Conservation (phyloP, 768 basidiomycete species). For the Tephrocybe sp. region DNA sequence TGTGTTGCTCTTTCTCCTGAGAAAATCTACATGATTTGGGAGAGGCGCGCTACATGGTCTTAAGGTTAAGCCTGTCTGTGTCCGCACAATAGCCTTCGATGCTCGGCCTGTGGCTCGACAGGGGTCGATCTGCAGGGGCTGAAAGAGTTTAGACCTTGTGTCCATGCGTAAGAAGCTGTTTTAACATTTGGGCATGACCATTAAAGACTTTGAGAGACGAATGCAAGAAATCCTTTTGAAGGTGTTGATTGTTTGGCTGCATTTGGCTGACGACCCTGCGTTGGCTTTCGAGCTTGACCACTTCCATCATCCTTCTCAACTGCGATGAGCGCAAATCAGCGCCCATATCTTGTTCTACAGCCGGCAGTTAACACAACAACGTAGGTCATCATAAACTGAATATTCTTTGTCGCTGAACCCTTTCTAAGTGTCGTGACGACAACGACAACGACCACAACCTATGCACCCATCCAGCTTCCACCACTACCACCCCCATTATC, state of each 20-base stretch:
- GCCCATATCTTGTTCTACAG: constrained; percentile 69
- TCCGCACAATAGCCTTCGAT: too few relatives aligned
- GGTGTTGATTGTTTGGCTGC: constrained; percentile 12
- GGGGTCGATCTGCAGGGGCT: too few relatives aligned
- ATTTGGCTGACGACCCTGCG: constrained; percentile 8
- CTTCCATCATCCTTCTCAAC: constrained; percentile 22
- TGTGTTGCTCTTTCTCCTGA: too few relatives aligned
- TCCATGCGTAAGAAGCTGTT: too few relatives aligned
- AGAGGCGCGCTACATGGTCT: too few relatives aligned
- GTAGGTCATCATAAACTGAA: constrained; percentile 38
- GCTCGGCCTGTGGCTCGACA: too few relatives aligned
- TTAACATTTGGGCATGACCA: too few relatives aligned
- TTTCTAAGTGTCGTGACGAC: constrained; percentile 75
- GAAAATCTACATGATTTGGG: too few relatives aligned
- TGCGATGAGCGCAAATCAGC: constrained; percentile 60
- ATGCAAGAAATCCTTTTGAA: too few relatives aligned
- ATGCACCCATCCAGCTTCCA: constrained; percentile 84
- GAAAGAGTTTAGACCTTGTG: too few relatives aligned
- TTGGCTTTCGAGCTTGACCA: constrained; percentile 12
- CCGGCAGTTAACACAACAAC: constrained; percentile 85
- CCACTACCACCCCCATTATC: constrained; percentile 65
- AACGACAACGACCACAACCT: constrained; percentile 88
- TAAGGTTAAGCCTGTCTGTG: too few relatives aligned
- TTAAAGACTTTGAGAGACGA: too few relatives aligned
- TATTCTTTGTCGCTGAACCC: neutral